Conservation (phyloP, 192 early-diverging fungal species). For the Backusella parvicylindrica region DNA sequence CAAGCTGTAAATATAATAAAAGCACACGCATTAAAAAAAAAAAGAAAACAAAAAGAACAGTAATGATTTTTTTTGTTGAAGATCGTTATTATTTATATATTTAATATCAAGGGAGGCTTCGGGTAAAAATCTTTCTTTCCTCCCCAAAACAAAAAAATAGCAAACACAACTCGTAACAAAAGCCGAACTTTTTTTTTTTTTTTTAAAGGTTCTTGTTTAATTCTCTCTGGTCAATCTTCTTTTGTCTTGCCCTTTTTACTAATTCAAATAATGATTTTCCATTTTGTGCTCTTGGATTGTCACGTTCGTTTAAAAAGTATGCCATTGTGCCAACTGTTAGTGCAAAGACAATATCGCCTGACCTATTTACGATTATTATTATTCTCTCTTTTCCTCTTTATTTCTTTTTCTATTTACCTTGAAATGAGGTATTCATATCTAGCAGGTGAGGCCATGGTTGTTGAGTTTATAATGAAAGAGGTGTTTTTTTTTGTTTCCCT, state of each 20-base stretch:
- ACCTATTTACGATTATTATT: conserved; percentile 21
- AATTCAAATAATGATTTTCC: conserved; percentile 48
- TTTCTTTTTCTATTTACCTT: conserved; percentile 11
- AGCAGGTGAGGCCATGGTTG: conserved; percentile 10
- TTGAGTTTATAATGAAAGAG: neutral
- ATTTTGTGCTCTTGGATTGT: conserved; percentile 43
- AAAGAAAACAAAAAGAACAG: neutral
- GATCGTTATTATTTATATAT: neutral
- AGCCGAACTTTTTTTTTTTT: neutral
- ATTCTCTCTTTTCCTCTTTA: neutral
- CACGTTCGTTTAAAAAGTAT: conserved; percentile 53
- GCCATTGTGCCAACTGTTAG: conserved; percentile 47
- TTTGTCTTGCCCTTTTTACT: conserved; percentile 33
- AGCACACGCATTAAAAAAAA: neutral
- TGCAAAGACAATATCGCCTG: conserved; percentile 52
- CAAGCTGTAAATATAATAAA: neutral
- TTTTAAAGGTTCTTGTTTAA: neutral
- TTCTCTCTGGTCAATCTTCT: conserved; percentile 33
- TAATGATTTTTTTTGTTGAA: too few relatives aligned
- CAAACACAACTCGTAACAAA: neutral
- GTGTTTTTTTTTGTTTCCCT: neutral
- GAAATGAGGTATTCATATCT: conserved; percentile 38
- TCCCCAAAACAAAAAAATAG: too few relatives aligned
- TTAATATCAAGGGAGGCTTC: too few relatives aligned
- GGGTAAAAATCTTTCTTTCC: too few relatives aligned